Conservation (phyloP, 169 alveolate species). For the Plasmodium coatneyi region DNA sequence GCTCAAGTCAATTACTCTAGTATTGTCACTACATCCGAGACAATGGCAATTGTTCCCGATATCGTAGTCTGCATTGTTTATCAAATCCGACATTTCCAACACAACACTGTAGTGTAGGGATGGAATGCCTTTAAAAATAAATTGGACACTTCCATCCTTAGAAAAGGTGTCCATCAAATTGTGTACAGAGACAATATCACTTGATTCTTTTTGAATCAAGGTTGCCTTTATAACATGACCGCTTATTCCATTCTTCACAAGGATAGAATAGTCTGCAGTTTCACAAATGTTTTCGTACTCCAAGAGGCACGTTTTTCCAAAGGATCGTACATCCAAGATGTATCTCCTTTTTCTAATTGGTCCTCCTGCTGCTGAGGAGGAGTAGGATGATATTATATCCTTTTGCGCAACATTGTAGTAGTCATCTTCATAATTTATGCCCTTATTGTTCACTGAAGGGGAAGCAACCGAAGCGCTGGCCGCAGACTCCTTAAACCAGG, state of each 20-base stretch:
- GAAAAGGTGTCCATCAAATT: slow-evolving; percentile 3
- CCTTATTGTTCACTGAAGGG: neutral
- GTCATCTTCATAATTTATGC: neutral
- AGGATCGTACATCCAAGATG: slow-evolving; percentile 17
- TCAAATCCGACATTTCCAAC: slow-evolving; percentile 56
- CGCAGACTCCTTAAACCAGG: neutral
- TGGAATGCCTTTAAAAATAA: slow-evolving; percentile 50
- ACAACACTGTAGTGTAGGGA: slow-evolving; percentile 43
- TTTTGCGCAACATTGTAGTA: neutral
- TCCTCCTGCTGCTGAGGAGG: neutral
- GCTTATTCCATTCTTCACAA: slow-evolving; percentile 42
- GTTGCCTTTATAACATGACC: slow-evolving; percentile 18
- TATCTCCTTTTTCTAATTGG: slow-evolving; percentile 9
- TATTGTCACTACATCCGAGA: slow-evolving; percentile 15
- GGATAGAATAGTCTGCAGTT: slow-evolving; percentile 22
- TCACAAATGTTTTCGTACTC: slow-evolving; percentile 31
- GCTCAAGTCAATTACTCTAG: slow-evolving; percentile 17
- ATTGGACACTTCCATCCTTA: slow-evolving; percentile 7
- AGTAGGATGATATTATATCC: neutral
- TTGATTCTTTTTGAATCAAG: slow-evolving; percentile 41
- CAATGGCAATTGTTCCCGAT: slow-evolving; percentile 56
- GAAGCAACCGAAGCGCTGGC: neutral
- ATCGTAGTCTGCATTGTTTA: slow-evolving; percentile 17
- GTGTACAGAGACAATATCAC: slow-evolving; percentile 62
- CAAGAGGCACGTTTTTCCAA: slow-evolving; percentile 45